These are phyloP conservation scores for Citrus reticulata DNA, from an alignment of 345 rosid genomes.

Conservation along the genomic window DNA sequence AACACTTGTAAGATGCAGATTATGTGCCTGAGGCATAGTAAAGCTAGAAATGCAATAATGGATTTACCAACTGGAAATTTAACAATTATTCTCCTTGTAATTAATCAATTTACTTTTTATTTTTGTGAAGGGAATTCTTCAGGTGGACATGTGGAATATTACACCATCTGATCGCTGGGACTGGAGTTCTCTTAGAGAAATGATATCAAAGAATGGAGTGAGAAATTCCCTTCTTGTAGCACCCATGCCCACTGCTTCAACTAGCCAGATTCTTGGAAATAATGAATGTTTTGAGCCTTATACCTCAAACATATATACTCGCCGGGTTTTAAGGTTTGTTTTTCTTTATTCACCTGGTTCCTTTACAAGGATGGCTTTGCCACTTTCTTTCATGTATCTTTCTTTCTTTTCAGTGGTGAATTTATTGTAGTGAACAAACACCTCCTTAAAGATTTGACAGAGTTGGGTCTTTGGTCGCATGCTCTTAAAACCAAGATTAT, in stretches of 20 bases:
- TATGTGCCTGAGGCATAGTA: not conserved
- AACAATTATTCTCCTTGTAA: not conserved
- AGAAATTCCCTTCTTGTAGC: conserved; percentile 81
- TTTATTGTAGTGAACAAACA: conserved; percentile 91
- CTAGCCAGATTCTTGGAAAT: conserved; percentile 90
- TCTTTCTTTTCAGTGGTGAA: conserved; percentile 54
- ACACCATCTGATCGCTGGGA: conserved; percentile 66
- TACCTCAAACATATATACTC: conserved; percentile 79
- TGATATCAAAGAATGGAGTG: conserved; percentile 64
- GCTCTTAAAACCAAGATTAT: conserved; percentile 67
- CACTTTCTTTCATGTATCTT: not conserved
- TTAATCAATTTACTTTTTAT: not conserved
- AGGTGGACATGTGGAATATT: conserved; percentile 90
- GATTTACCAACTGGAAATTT: not conserved
- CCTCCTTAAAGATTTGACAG: conserved; percentile 82
- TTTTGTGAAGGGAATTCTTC: conserved; percentile 63
- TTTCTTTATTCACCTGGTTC: not conserved
- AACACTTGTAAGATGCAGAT: not conserved
- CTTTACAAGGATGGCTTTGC: not conserved
- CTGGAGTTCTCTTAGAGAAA: conserved; percentile 58
- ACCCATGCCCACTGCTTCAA: conserved; percentile 93
- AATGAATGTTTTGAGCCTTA: conserved; percentile 93
- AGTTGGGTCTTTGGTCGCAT: conserved; percentile 82
- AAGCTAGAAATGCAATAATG: not conserved
- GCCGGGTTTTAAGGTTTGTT: conserved; percentile 13